Base-by-base conservation (phyloP, 179 eudicot genomes). In the Sideroxylon spinosum region DNA sequence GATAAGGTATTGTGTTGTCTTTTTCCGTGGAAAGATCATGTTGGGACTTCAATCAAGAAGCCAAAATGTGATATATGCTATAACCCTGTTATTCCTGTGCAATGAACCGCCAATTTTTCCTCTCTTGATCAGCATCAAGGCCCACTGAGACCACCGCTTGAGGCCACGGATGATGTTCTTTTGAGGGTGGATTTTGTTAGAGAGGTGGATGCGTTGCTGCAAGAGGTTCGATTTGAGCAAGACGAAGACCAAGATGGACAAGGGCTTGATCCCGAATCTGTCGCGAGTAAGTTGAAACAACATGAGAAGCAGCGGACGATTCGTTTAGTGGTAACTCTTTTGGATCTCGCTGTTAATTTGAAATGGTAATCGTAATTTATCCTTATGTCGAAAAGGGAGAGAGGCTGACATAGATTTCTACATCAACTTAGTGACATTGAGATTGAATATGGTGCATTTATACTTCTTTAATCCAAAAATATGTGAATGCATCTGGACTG, bases 161-260 rank as follows among this genome's bases (percentile, higher is more conserved):
- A 89, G 84, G 82, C 74, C 12, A 81, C 74, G 12, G 99, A 95
- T 23, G 89, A 92, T 63, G 76, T 95, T 62, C 89, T 95, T 65
- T 74, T 94, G 73, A 92, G 99, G 83, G 93, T 82, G 44, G 99
- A 95, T 85, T 95, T 95, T 55, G 87, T 94, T 25, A 83, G 98
- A 79, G 99, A 94, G 81, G 92, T 95, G 16, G 91, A 90, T 62
- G 83, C 68, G 19, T 81, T 95, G 83, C 88, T 95, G 67, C 91
- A 79, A 88, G 99, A 93, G 76, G 97, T 94, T 75, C 88, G 89
- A 25, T 81, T 71, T 8, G 86, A 88, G 68, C 85, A 85, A 62
- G 76, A 73, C 44, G 79, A 82, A 81, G 83, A 74, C 23, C 65
- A 79, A 67, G 78, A 37, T 59, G 56, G 76, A 23, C 80, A 87